Evolutionary conservation across 768 basidiomycete species (phyloP).

Genomic region (Tricholoma furcatifolium): DNA sequence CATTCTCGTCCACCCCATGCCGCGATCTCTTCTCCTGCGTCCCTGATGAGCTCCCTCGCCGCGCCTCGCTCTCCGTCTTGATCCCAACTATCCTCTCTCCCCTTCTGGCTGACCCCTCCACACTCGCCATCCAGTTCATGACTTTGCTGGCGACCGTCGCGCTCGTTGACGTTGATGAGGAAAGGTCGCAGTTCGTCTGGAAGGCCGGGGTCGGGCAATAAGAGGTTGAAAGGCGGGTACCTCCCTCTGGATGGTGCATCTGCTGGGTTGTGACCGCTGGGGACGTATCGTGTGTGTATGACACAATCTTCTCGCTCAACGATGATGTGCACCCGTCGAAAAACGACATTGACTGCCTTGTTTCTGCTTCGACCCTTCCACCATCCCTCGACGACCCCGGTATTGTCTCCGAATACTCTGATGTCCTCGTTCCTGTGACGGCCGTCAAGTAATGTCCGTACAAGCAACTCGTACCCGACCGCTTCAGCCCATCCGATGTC

Average conservation of each 20-base stretch:
- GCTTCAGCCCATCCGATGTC: constrained; percentile 50
- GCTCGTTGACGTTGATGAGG: neutral
- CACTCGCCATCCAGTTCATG: neutral
- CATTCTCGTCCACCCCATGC: too few species aligned
- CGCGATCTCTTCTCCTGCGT: too few species aligned
- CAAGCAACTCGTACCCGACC: constrained; percentile 36
- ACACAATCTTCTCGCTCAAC: neutral
- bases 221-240: neutral
- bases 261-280: constrained; percentile 28
- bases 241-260: constrained; percentile 14
- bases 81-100: neutral
- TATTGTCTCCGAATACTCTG: constrained; percentile 36
- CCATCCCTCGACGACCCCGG: constrained; percentile 41
- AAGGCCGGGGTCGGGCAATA: neutral
- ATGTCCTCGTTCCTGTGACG: constrained; percentile 6
- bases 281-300: constrained; percentile 24
- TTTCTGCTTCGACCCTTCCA: constrained; percentile 36
- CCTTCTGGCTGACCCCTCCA: neutral
- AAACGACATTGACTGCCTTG: constrained; percentile 24
- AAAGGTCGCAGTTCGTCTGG: neutral
- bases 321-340: constrained; percentile 18
- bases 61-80: neutral
- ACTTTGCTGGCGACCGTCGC: neutral
- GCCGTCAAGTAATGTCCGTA: constrained; percentile 14
- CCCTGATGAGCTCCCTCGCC: too few species aligned